These are phyloP conservation scores for Talinum fruticosum DNA, from an alignment of 148 eudicot genomes.

Conservation along the genomic window DNA sequence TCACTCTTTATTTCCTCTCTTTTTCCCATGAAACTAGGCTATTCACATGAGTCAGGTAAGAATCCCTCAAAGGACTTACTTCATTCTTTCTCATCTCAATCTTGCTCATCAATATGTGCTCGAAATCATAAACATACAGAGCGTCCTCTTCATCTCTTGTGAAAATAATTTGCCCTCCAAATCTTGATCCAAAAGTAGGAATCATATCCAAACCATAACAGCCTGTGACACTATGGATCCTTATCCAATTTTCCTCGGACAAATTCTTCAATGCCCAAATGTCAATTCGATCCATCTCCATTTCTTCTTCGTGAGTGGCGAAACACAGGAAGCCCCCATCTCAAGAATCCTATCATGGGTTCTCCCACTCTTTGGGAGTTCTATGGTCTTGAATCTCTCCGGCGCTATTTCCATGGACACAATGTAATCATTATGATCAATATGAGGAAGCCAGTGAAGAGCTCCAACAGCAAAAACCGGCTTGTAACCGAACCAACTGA, in stretches of 20 bases:
- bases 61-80: not conserved
- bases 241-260: slow-evolving; percentile 34
- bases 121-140: slow-evolving; percentile 34
- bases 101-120: slow-evolving; percentile 15
- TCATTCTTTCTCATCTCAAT: slow-evolving; percentile 22
- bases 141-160: slow-evolving; percentile 20
- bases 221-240: slow-evolving; percentile 27
- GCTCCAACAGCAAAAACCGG: slow-evolving; percentile 47
- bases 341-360: slow-evolving; percentile 33
- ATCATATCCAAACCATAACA: slow-evolving; percentile 25
- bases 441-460: slow-evolving; percentile 47
- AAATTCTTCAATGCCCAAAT: slow-evolving; percentile 43
- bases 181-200: slow-evolving; percentile 36
- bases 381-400: slow-evolving; percentile 35
- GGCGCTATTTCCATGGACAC: slow-evolving; percentile 33
- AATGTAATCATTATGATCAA: slow-evolving; percentile 31
- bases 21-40: slow-evolving; percentile 36
- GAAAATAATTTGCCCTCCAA: slow-evolving; percentile 33
- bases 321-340: slow-evolving; percentile 41
- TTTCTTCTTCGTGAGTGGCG: slow-evolving; percentile 26
- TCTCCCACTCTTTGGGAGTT: slow-evolving; percentile 36
- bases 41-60: slow-evolving; percentile 46
- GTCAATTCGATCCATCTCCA: slow-evolving; percentile 26
- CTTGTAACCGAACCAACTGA: slow-evolving; percentile 29
- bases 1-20: not conserved